Conservation (phyloP, 73 alveolate genomes). For the Paramecium biaurelia region DNA sequence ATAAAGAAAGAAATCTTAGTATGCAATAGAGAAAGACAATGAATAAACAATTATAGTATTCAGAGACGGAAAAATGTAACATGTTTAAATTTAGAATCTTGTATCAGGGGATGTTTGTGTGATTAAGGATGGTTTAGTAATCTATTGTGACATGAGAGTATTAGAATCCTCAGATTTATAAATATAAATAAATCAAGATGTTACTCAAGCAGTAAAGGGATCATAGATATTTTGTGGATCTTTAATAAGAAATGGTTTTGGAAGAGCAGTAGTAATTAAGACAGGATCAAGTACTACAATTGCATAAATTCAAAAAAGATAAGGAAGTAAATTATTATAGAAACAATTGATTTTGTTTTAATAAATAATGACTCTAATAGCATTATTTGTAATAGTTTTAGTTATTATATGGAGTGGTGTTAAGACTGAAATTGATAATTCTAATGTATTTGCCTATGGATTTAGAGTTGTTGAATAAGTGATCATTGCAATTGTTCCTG, state of each 20-base stretch:
- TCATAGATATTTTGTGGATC: constrained; percentile 13
- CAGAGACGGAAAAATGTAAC: background rate
- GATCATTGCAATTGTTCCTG: constrained; percentile 12
- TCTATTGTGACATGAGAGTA: constrained; percentile 6
- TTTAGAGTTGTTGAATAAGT: constrained; percentile 10
- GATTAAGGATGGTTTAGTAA: background rate
- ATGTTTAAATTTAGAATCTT: background rate
- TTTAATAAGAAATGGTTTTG: constrained; percentile 4
- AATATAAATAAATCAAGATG: constrained; percentile 1
- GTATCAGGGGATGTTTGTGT: constrained; percentile 41
- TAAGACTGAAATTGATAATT: background rate
- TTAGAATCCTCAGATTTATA: constrained; percentile 18
- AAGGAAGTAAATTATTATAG: background rate
- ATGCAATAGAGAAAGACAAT: background rate
- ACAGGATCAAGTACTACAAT: constrained; percentile 46
- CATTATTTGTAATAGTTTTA: background rate
- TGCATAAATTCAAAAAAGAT: background rate
- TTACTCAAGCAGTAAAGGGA: background rate
- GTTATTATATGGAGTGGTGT: constrained; percentile 17
- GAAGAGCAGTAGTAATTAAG: constrained; percentile 6
- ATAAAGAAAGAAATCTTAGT: constrained; percentile 26
- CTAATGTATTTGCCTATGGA: background rate
- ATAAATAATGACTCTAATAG: background rate
- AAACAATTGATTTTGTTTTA: background rate
- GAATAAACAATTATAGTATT: background rate